Evolutionary conservation across 257 asterid genomes (phyloP), one percentile per base, ranked within the genome.

Genomic region (Petunia secreta): DNA sequence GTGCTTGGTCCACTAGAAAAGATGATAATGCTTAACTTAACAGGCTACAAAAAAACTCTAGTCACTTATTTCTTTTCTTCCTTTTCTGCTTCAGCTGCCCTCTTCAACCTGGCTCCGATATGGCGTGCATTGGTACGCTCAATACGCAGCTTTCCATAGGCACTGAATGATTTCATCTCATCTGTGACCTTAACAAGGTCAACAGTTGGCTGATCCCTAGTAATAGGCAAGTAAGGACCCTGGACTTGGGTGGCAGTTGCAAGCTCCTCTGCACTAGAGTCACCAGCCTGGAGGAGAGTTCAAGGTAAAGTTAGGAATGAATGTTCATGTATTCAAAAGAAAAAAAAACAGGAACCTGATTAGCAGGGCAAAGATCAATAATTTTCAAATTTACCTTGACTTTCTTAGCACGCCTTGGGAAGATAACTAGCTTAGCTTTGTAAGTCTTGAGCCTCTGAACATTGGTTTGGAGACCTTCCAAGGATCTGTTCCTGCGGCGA

Each of bases 381-480:
- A 0, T 71, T 50, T 50, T 34, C 5, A 1, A 60, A 41, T 1
- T 16, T 63, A 84, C 86, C 84, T 83, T 83, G 75, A 71, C 46
- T 4, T 85, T 82, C 48, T 50, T 77, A 38, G 85, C 82, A 52
- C 79, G 82, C 59, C 87, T 75, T 65, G 87, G 85, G 84, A 85
- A 85, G 83, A 85, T 59, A 37, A 85, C 87, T 16, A 85, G 75
- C 46, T 85, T 82, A 36, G 87, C 87, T 55, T 85, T 79, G 77
- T 82, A 85, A 36, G 85, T 79, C 85, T 85, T 85, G 0, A 85
- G 83, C 71, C 87, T 82, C 75, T 85, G 87, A 71, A 79, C 82
- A 60, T 85, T 85, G 41, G 79, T 6, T 62, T 85, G 85, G 66
- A 85, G 80, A 15, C 87, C 87, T 55, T 85, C 87, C 81, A 85